Evolutionary conservation across 495 filamentous ascomycete genomes (phyloP).

Genomic region (Penicillium desertorum): DNA sequence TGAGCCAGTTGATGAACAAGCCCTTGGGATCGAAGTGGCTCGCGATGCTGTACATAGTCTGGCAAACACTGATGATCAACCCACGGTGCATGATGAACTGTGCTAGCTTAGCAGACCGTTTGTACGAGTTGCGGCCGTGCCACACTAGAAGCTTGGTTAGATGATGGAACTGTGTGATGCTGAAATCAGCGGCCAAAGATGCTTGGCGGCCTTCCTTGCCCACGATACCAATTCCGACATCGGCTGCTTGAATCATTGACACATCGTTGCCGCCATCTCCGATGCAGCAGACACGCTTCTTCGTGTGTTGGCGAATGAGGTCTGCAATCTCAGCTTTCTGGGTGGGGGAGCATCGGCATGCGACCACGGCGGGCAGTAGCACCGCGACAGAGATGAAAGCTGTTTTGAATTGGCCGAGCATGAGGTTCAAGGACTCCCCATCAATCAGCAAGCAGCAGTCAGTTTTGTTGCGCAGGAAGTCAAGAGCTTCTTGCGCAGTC

Average conservation of each 20-base stretch:
- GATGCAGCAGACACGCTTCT: conserved; percentile 93
- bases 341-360: conserved; percentile 94
- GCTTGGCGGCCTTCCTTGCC: conserved; percentile 97
- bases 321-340: conserved; percentile 94
- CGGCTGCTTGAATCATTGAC: conserved; percentile 97
- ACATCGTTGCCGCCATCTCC: conserved; percentile 99
- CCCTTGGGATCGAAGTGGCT: conserved; percentile 88
- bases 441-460: conserved; percentile 91
- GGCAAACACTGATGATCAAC: conserved; percentile 89
- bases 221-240: conserved; percentile 96
- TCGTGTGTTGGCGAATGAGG: conserved; percentile 87
- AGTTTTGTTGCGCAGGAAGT: conserved; percentile 85
- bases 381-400: conserved; percentile 91
- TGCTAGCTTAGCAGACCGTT: conserved; percentile 89
- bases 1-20: conserved; percentile 93
- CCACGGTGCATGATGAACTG: conserved; percentile 99
- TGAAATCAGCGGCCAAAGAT: conserved; percentile 92
- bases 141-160: conserved; percentile 96
- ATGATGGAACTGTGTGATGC: conserved; percentile 90
- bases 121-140: conserved; percentile 97
- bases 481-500: conserved; percentile 78
- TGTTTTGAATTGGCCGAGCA: conserved; percentile 74
- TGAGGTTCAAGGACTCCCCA: conserved; percentile 81
- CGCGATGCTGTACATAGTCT: conserved; percentile 96
- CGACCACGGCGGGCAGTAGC: conserved; percentile 84